Evolutionary conservation across 1,284 basidiomycete genomes (phyloP).

Genomic region (Fomes fomentarius): DNA sequence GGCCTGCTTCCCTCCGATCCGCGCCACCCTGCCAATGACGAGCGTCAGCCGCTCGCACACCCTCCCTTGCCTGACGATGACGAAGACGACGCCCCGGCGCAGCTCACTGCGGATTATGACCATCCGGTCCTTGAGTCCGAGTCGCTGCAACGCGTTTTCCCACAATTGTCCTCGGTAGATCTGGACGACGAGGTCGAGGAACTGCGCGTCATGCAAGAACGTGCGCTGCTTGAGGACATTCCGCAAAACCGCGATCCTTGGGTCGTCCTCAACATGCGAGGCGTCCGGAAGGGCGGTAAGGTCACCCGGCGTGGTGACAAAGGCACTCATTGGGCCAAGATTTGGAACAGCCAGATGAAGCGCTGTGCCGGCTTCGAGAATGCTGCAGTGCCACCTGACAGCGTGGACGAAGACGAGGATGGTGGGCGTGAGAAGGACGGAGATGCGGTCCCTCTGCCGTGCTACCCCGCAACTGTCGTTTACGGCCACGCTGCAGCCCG

Average conservation of each 20-base stretch:
- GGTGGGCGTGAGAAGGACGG: slow-evolving; percentile 12
- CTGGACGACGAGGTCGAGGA: slow-evolving; percentile 20
- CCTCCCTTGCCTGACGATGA: slow-evolving; percentile 44
- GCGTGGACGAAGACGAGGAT: slow-evolving; percentile 9
- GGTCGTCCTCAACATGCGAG: slow-evolving; percentile 77
- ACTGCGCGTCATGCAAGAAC: slow-evolving; percentile 51
- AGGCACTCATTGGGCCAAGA: slow-evolving; percentile 73
- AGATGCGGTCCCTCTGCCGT: slow-evolving; percentile 47
- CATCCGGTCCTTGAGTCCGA: slow-evolving; percentile 4
- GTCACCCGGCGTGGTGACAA: slow-evolving; percentile 56
- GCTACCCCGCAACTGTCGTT: slow-evolving; percentile 77
- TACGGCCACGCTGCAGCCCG: slow-evolving; percentile 83
- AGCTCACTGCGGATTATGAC: slow-evolving; percentile 13
- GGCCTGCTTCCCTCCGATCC: slow-evolving; percentile 80
- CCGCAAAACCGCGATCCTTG: slow-evolving; percentile 78
- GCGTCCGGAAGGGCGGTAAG: slow-evolving; percentile 55
- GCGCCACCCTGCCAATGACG: slow-evolving; percentile 46
- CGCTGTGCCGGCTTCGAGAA: slow-evolving; percentile 60
- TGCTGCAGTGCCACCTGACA: slow-evolving; percentile 3
- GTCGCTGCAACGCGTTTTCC: slow-evolving; percentile 7
- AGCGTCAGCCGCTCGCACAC: slow-evolving; percentile 68
- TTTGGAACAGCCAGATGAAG: slow-evolving; percentile 75
- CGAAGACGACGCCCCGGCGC: slow-evolving; percentile 3
- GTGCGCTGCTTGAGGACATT: slow-evolving; percentile 60
- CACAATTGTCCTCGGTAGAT: background rate